Percentiles rank a stretch among this genome's conserved stretches.
These are phyloP conservation scores for Xylariomycetidae sp. DNA, from an alignment of 2,329 filamentous ascomycete genomes.

Conservation along the genomic window DNA sequence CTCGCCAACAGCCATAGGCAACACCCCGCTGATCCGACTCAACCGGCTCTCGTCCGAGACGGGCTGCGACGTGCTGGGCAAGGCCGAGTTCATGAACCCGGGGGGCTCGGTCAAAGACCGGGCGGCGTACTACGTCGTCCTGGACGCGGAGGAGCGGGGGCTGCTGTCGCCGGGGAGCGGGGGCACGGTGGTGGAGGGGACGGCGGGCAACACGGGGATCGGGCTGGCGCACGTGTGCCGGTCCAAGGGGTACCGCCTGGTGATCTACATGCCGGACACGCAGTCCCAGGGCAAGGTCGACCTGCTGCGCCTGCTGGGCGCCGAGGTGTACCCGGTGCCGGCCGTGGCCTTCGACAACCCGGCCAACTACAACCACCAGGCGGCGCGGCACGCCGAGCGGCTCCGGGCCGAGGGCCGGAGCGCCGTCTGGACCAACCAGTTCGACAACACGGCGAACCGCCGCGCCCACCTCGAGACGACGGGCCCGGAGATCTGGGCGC, in stretches of 20 bases:
- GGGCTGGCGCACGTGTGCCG: constrained; percentile 95
- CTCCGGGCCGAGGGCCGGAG: constrained; percentile 56
- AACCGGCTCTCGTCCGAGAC: constrained; percentile 86
- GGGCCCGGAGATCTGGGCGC: constrained; percentile 93
- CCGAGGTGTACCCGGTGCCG: constrained; percentile 92
- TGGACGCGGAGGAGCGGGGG: constrained; percentile 86
- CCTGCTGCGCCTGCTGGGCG: constrained; percentile 81
- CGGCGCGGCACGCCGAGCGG: constrained; percentile 78
- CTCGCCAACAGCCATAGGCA: constrained; percentile 73
- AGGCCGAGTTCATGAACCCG: constrained; percentile 98
- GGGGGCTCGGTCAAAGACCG: constrained; percentile 96
- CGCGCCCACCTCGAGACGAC: constrained; percentile 95
- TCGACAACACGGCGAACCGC: constrained; percentile 93
- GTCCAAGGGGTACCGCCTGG: constrained; percentile 84
- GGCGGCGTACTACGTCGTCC: constrained; percentile 88
- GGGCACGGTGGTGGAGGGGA: constrained; percentile 94
- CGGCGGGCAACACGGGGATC: constrained; percentile 96
- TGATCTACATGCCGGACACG: constrained; percentile 99
- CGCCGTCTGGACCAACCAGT: constrained; percentile 98
- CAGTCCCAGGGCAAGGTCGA: constrained; percentile 98
- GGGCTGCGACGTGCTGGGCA: constrained; percentile 89
- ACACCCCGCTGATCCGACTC: constrained; percentile 89
- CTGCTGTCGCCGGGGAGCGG: constrained; percentile 80
- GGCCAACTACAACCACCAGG: constrained; percentile 97
- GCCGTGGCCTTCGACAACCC: constrained; percentile 94